Base-by-base conservation (phyloP, 495 filamentous ascomycete species). In the Aspergillus avenaceus region DNA sequence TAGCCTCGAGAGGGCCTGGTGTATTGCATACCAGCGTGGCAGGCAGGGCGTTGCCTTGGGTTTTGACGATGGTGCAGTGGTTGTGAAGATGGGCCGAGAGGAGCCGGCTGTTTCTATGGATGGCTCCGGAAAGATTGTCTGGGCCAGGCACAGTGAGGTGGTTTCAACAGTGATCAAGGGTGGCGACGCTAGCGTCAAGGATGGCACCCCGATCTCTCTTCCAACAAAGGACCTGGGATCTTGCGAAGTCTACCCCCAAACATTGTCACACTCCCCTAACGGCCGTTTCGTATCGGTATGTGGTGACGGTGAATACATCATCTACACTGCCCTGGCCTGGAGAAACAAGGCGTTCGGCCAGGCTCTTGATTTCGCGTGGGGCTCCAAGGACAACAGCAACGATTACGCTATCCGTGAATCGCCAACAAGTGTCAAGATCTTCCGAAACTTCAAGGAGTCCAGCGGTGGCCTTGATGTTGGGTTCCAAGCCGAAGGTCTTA, bases 81-180 rank as follows among this genome's bases (percentile, higher is more conserved):
- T 97, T 13, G 88, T 97, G 47, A 97, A 95, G 69, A 91, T 99
- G 79, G 93, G 93, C 37, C 80, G 95, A 47, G 93, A 99, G 67
- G 92, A 99, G 64, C 93, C 93, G 4, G 95, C 93, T 23, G 91
- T 97, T 0, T 96, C 90, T 19, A 97, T 99, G 93, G 92, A 97
- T 58, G 77, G 80, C 44, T 92, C 88, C 19, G 93, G 93, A 59
- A 99, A 99, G 71, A 74, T 99, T 45, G 87, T 97, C 49, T 97
- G 88, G 87, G 91, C 95, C 19, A 82, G 85, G 55, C 92, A 97
- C 64, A 96, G 84, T 59, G 93, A 98, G 58, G 90, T 98, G 27
- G 79, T 96, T 12, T 92, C 93, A 0, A 83, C 93, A 24, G 87
- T 97, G 32, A 95, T 99, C 72, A 99, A 97, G 71, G 90, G 90